These are phyloP conservation scores for Pythium sp. DNA, from an alignment of 352 stramenopile species.

Conservation along the genomic window DNA sequence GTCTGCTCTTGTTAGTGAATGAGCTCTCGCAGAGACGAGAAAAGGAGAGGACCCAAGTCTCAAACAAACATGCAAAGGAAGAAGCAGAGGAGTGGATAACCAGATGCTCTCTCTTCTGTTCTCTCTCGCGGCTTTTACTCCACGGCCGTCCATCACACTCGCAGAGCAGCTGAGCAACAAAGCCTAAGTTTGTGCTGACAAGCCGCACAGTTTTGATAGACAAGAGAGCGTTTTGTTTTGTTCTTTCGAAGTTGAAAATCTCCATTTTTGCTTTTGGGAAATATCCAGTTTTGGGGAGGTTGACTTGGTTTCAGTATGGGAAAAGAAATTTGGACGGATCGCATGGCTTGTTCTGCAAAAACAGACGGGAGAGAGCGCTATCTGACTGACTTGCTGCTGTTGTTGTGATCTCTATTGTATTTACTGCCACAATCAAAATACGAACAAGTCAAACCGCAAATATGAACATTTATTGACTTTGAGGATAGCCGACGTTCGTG, in stretches of 20 bases:
- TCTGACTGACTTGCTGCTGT: neutral
- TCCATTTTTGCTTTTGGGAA: neutral
- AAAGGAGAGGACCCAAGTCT: neutral
- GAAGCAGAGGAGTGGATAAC: constrained; percentile 1
- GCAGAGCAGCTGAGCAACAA: constrained; percentile 2
- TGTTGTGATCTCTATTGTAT: neutral
- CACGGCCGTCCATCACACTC: neutral
- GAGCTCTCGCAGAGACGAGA: constrained; percentile 1
- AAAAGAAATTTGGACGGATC: neutral
- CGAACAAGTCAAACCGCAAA: neutral
- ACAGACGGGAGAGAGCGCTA: constrained; percentile 15
- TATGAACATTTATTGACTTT: neutral
- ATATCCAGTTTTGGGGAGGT: neutral
- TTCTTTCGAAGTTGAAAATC: neutral
- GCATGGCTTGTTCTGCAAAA: constrained; percentile 10
- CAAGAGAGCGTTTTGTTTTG: too few relatives aligned
- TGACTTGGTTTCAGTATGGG: neutral
- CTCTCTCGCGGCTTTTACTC: constrained; percentile 7
- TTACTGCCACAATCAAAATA: neutral
- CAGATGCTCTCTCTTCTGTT: constrained; percentile 1
- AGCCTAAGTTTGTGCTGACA: neutral
- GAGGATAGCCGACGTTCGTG: neutral
- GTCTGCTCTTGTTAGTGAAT: constrained; percentile 17
- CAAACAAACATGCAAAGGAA: neutral
- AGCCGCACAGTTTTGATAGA: neutral